Base-by-base conservation (phyloP, 345 rosid species). In the Citrus sinensis region DNA sequence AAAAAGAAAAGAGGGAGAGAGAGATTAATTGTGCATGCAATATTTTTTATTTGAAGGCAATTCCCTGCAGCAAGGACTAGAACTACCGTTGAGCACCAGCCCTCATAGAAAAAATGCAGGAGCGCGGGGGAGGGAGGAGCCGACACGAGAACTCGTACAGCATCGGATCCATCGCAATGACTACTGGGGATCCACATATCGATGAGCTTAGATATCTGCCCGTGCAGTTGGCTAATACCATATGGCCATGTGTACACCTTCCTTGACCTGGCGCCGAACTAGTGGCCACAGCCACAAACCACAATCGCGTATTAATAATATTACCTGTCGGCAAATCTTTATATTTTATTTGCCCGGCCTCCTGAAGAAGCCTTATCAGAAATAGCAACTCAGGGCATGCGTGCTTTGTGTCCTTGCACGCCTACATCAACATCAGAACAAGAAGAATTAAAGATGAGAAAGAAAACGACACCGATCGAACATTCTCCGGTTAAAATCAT, bases 121-220 rank as follows among this genome's bases (percentile, higher is more conserved):
- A 37, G 40, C 8, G 39, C 40, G 9, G 40, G 37, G 37, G 37
- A 35, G 7, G 49, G 51, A 42, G 16, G 16, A 42, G 51, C 16
- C 51, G 14, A 42, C 51, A 11, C 7, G 56, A 16, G 19, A 51
- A 51, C 22, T 51, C 56, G 37, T 60, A 34, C 62, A 29, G 40
- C 85, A 60, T 80, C 25, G 77, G 84, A 82, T 70, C 65, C 77
- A 58, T 64, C 34, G 5, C 16, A 1, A 0, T 42, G 49, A 55
- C 22, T 22, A 61, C 22, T 22, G 66, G 86, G 86, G 55, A 71
- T 74, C 79, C 76, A 76, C 60, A 19, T 5, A 59, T 70, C 58
- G 61, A 39, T 22, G 73, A 55, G 40, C 54, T 35, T 19, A 14
- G 61, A 76, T 58, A 40, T 30, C 22, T 59, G 49, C 79, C 79